Evolutionary conservation across 495 filamentous ascomycete genomes (phyloP).

Genomic region (Penicillium coprophilum): DNA sequence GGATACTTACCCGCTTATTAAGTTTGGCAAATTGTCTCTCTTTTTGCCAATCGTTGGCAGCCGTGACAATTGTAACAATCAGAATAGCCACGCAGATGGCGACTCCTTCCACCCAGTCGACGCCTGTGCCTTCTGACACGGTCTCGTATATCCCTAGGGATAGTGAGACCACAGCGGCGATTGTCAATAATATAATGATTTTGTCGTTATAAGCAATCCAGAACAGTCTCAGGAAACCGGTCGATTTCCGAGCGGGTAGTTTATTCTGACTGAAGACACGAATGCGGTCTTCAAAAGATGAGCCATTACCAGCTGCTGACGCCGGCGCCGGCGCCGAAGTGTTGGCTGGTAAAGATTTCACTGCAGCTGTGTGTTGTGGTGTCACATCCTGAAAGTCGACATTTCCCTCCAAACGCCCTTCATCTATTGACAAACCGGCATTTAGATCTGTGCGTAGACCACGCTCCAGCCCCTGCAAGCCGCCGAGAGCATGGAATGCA

Average conservation of each 20-base stretch:
- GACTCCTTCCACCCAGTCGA: conserved; percentile 81
- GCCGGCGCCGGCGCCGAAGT: conserved; percentile 8
- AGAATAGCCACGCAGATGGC: conserved; percentile 75
- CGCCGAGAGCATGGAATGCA: conserved; percentile 68
- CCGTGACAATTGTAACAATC: conserved; percentile 74
- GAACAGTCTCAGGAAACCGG: conserved; percentile 68
- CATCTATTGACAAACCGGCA: conserved; percentile 66
- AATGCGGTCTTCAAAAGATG: conserved; percentile 62
- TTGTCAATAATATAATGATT: conserved; percentile 71
- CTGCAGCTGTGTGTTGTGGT: conserved; percentile 20
- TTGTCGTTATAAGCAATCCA: conserved; percentile 90
- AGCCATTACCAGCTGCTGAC: conserved; percentile 21
- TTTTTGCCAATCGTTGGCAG: conserved; percentile 76
- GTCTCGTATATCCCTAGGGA: conserved; percentile 71
- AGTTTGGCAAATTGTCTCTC: conserved; percentile 77
- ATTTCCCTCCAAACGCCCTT: conserved; percentile 53
- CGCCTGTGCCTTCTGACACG: conserved; percentile 42
- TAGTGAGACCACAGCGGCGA: conserved; percentile 71
- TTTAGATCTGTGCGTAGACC: conserved; percentile 65
- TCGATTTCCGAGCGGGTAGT: conserved; percentile 71
- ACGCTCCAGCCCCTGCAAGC: conserved; percentile 63
- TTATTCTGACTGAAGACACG: conserved; percentile 72
- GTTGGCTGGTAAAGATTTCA: conserved; percentile 11
- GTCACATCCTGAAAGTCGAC: conserved; percentile 64
- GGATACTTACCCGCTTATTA: conserved; percentile 58